phyloP scores from a whole-genome alignment of 495 filamentous ascomycete species.

The Oidiodendron maius region DNA sequence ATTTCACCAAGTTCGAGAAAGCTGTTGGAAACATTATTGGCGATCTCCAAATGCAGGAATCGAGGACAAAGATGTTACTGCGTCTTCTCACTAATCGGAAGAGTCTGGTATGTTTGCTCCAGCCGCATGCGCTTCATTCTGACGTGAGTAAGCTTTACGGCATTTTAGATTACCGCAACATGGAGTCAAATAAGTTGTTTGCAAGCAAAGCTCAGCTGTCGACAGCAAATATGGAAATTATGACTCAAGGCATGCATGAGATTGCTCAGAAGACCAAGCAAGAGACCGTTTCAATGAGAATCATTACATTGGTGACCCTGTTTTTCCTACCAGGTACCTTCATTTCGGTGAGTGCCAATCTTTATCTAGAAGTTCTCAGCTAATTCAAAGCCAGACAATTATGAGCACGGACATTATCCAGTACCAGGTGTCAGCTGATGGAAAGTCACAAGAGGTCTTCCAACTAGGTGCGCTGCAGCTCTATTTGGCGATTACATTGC shows the following conservation, averaged over 20 bases:
- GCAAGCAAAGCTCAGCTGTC: slow-evolving; percentile 8
- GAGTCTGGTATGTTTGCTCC: slow-evolving; percentile 9
- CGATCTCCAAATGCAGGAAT: slow-evolving; percentile 7
- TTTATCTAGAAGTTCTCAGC: background rate
- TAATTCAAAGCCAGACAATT: slow-evolving; percentile 17
- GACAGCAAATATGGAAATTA: slow-evolving; percentile 10
- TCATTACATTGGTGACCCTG: slow-evolving; percentile 37
- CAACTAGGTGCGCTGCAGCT: slow-evolving; percentile 15
- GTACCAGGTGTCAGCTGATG: slow-evolving; percentile 7
- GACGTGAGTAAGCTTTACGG: slow-evolving; percentile 13
- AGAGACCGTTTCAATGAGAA: slow-evolving; percentile 32
- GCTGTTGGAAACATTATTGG: slow-evolving; percentile 5
- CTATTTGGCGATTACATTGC: slow-evolving; percentile 15
- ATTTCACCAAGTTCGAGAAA: slow-evolving; percentile 4
- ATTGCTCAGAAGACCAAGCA: slow-evolving; percentile 27
- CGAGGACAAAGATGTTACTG: slow-evolving; percentile 9
- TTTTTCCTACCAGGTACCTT: slow-evolving; percentile 39
- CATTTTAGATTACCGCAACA: slow-evolving; percentile 14
- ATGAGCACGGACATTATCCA: slow-evolving; percentile 28
- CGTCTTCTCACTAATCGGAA: slow-evolving; percentile 16
- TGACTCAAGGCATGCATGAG: slow-evolving; percentile 18
- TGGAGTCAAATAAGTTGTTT: slow-evolving; percentile 8
- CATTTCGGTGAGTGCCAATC: slow-evolving; percentile 27
- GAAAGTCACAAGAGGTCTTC: slow-evolving; percentile 2
- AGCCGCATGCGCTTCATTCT: background rate